These are phyloP conservation scores for Tetracladium setigerum DNA, from an alignment of 495 filamentous ascomycete species.

Conservation along the genomic window DNA sequence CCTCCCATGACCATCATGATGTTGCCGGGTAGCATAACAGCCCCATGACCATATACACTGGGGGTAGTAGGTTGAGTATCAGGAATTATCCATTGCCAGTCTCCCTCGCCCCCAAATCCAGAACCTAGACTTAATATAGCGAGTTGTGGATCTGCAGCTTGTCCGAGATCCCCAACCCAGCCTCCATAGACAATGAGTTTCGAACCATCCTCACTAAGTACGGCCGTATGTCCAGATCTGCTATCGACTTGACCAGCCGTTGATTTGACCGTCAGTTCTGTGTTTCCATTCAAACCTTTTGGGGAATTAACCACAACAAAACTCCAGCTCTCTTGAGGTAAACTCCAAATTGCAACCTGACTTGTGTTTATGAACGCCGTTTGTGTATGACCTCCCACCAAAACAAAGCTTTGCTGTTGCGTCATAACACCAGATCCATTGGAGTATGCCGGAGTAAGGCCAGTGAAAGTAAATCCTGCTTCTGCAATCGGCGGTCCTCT, in stretches of 20 bases:
- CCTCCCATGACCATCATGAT: conserved; percentile 89
- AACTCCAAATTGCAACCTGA: conserved; percentile 75
- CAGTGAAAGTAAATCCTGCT: conserved; percentile 80
- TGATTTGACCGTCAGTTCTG: conserved; percentile 18
- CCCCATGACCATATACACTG: conserved; percentile 81
- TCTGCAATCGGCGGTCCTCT: conserved; percentile 59
- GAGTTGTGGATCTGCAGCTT: conserved; percentile 72
- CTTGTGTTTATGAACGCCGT: conserved; percentile 89
- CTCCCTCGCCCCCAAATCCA: conserved; percentile 55
- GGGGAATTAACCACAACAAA: conserved; percentile 59
- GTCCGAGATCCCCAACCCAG: conserved; percentile 76
- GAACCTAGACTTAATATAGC: conserved; percentile 64
- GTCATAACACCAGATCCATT: conserved; percentile 43
- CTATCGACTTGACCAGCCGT: conserved; percentile 67
- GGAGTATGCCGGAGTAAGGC: conserved; percentile 55
- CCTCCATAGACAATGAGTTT: conserved; percentile 74
- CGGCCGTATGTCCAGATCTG: conserved; percentile 77
- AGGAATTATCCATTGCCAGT: conserved; percentile 73
- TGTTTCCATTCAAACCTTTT: conserved; percentile 17
- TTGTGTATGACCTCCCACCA: conserved; percentile 81
- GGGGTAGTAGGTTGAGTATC: conserved; percentile 30
- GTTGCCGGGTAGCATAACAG: conserved; percentile 72
- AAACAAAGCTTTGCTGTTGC: conserved; percentile 66
- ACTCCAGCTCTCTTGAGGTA: conserved; percentile 80
- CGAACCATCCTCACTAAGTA: conserved; percentile 68